Percentiles rank a stretch among this genome's conserved stretches.
phyloP scores from a whole-genome alignment of 2,329 filamentous ascomycete species.

The Chaetomium olivaceum region DNA sequence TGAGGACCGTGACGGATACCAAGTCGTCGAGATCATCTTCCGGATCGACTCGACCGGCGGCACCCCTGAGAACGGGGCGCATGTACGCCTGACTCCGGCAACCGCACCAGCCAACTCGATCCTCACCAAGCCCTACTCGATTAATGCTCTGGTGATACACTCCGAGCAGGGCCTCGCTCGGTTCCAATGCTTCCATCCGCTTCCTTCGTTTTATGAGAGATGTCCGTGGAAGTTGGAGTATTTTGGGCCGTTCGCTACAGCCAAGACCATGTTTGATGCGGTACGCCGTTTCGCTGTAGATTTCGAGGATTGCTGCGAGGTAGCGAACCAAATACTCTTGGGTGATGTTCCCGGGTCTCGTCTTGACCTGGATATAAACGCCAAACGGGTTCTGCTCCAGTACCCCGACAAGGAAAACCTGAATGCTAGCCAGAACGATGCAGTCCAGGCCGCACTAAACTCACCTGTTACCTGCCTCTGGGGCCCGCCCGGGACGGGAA shows the following conservation, averaged over 20 bases:
- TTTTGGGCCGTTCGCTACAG: slow-evolving; percentile 45
- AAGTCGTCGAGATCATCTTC: slow-evolving; percentile 31
- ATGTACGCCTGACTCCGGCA: slow-evolving; percentile 41
- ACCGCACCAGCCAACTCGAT: slow-evolving; percentile 38
- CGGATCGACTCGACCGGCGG: slow-evolving; percentile 9
- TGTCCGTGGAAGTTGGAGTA: slow-evolving; percentile 42
- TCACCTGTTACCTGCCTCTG: slow-evolving; percentile 44
- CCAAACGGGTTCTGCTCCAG: background rate
- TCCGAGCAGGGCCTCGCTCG: slow-evolving; percentile 36
- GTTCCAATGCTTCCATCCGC: slow-evolving; percentile 43
- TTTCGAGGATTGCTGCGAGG: slow-evolving; percentile 37
- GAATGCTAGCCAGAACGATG: slow-evolving; percentile 36
- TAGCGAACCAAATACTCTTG: slow-evolving; percentile 32
- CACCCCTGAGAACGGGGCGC: slow-evolving; percentile 34
- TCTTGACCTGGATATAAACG: background rate
- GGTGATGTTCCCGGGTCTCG: slow-evolving; percentile 1
- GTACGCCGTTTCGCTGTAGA: slow-evolving; percentile 37
- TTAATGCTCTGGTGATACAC: slow-evolving; percentile 43
- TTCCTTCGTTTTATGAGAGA: slow-evolving; percentile 39
- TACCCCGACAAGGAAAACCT: background rate
- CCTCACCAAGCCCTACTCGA: slow-evolving; percentile 35
- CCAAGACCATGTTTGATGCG: slow-evolving; percentile 44
- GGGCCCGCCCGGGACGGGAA: slow-evolving; percentile 49
- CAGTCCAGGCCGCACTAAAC: slow-evolving; percentile 36
- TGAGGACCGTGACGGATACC: slow-evolving; percentile 24